A percentile compares a stretch with the other conserved stretches of the same genome.
Evolutionary conservation across 169 alveolate species (phyloP).

Genomic region (Plasmodium coatneyi): DNA sequence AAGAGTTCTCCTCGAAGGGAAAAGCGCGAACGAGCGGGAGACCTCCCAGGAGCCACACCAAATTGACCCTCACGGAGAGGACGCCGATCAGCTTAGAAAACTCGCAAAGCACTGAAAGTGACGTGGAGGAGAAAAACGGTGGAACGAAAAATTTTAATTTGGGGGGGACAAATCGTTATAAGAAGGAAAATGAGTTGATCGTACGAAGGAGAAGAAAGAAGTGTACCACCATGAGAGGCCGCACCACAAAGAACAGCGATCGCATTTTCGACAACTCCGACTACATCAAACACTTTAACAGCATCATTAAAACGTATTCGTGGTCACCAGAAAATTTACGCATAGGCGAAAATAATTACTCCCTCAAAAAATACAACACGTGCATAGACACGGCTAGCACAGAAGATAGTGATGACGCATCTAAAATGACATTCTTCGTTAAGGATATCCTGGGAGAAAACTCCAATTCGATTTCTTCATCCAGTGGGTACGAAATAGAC

Average conservation of each 20-base stretch:
- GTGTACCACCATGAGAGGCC: neutral
- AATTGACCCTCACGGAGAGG: neutral
- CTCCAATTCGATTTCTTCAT: constrained; percentile 35
- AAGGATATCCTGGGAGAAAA: constrained; percentile 31
- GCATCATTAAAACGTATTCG: constrained; percentile 61
- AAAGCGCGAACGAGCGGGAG: neutral
- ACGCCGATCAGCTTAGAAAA: neutral
- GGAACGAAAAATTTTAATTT: neutral
- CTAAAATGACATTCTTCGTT: constrained; percentile 13
- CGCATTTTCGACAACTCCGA: constrained; percentile 20
- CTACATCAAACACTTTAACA: constrained; percentile 50
- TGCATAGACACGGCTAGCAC: constrained; percentile 24
- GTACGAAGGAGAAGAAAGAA: constrained; percentile 34
- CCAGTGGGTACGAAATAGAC: neutral
- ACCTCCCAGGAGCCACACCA: neutral
- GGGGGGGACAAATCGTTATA: constrained; percentile 4
- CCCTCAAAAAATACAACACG: constrained; percentile 3
- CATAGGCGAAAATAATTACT: constrained; percentile 2
- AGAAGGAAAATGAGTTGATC: constrained; percentile 6
- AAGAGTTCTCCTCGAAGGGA: neutral
- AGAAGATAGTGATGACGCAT: constrained; percentile 43
- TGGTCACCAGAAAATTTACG: constrained; percentile 61
- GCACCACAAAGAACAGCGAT: neutral
- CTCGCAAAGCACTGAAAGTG: neutral
- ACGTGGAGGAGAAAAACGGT: neutral